phyloP scores from a whole-genome alignment of 2,329 filamentous ascomycete species.

The Arthrinium puccinioides region DNA sequence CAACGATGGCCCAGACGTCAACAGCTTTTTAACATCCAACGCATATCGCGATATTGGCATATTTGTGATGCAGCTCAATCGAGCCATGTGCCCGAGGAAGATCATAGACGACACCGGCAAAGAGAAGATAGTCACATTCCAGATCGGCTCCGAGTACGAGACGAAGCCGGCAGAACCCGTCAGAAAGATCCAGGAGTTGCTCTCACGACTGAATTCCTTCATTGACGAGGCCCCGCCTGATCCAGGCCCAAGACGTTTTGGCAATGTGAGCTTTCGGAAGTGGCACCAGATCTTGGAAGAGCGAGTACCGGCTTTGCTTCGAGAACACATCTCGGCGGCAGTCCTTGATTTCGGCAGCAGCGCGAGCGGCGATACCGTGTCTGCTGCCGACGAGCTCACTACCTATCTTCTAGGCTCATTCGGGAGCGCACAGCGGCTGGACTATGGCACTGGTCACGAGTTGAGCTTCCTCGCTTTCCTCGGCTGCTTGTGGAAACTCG shows the following conservation, averaged over 20 bases:
- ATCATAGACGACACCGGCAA: conserved; percentile 26
- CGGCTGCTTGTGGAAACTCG: conserved; percentile 84
- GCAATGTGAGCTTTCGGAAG: conserved; percentile 81
- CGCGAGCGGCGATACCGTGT: conserved; percentile 20
- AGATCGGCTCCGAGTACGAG: conserved; percentile 31
- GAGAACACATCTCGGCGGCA: conserved; percentile 42
- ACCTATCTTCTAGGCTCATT: conserved; percentile 80
- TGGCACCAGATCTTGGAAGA: conserved; percentile 70
- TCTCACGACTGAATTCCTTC: conserved; percentile 57
- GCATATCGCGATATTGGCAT: conserved; percentile 83
- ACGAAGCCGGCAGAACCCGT: conserved; percentile 48
- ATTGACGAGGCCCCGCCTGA: conserved; percentile 78
- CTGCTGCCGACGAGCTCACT: conserved; percentile 58
- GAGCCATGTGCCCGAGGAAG: conserved; percentile 70
- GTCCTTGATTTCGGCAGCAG: conserved; percentile 18
- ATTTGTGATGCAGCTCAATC: conserved; percentile 86
- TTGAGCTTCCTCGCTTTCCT: conserved; percentile 91
- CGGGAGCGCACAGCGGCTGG: conserved; percentile 80
- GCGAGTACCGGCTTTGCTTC: conserved; percentile 47
- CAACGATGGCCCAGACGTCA: conserved; percentile 75
- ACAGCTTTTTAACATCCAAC: conserved; percentile 68
- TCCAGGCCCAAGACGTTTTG: conserved; percentile 79
- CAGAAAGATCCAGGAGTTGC: conserved; percentile 55
- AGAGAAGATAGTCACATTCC: conserved; percentile 39
- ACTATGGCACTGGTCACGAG: conserved; percentile 96